Base-by-base conservation (phyloP, 257 asterid species). In the Solanum dulcamara region DNA sequence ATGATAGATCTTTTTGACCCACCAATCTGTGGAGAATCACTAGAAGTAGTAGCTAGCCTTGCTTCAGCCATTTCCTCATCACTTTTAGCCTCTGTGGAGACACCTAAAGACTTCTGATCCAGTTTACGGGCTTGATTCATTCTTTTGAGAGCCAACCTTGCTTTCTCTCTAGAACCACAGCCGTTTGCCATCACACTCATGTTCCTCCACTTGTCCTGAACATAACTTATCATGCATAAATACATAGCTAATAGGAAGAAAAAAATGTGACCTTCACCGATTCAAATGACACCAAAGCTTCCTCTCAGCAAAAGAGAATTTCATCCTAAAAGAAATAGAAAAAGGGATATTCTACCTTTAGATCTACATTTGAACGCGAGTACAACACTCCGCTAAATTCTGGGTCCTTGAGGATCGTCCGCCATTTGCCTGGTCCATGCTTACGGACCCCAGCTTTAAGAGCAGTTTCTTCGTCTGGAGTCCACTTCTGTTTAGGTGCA, bases 401-500 rank as follows among this genome's bases (percentile, higher is more conserved):
- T 55, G 98, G 99, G 83, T 96, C 99, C 91, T 93, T 96, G 35
- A 96, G 96, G 86, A 96, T 96, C 28, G 98, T 93, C 37, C 97
- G 97, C 99, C 99, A 96, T 89, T 94, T 96, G 62, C 98, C 99
- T 30, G 95, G 93, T 57, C 99, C 98, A 87, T 96, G 98, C 89
- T 95, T 96, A 70, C 90, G 92, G 66, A 96, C 95, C 81, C 99
- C 99, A 85, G 98, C 96, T 93, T 93, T 96, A 72, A 96, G 99
- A 85, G 99, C 99, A 48, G 97, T 96, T 90, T 96, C 99, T 90
- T 96, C 99, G 87, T 94, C 99, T 44, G 98, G 93, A 87, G 98
- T 94, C 99, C 99, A 96, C 88, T 94, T 96, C 75, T 96, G 99
- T 91, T 96, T 96, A 72, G 99, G 99, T 74, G 98, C 99, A 42